Conservation (phyloP, 2,329 filamentous ascomycete genomes). For the Zasmidium citrigriseum region DNA sequence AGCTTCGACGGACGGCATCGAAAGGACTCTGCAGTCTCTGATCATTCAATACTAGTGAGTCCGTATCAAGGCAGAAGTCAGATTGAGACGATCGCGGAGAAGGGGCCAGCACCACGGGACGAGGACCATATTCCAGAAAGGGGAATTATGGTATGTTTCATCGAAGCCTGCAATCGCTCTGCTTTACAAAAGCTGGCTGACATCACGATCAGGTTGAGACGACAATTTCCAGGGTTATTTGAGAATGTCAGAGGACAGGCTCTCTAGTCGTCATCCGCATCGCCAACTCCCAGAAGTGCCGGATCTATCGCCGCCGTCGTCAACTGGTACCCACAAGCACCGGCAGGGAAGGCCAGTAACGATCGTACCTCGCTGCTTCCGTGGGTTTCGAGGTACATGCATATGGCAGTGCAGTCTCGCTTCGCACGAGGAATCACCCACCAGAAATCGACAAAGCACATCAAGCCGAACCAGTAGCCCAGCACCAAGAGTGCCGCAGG, state of each 20-base stretch:
- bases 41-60: not conserved
- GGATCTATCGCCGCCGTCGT: too few relatives aligned
- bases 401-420: not conserved
- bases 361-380: not conserved
- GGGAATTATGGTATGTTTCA: not conserved
- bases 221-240: not conserved
- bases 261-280: not conserved
- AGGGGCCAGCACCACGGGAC: not conserved
- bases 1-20: not conserved
- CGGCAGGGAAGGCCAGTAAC: not conserved
- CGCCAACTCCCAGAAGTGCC: not conserved
- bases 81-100: not conserved
- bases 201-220: not conserved
- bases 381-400: not conserved
- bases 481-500: not conserved
- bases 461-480: conserved; percentile 1
- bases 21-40: not conserved
- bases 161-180: not conserved
- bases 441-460: conserved; percentile 5
- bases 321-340: not conserved
- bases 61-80: not conserved
- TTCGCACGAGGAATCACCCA: not conserved
- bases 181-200: not conserved
- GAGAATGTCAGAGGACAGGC: too few relatives aligned
- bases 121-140: not conserved